Percentiles rank a stretch among this genome's conserved stretches.
These are phyloP conservation scores for Knoxdaviesia capensis DNA, from an alignment of 2,329 filamentous ascomycete species.

Conservation along the genomic window DNA sequence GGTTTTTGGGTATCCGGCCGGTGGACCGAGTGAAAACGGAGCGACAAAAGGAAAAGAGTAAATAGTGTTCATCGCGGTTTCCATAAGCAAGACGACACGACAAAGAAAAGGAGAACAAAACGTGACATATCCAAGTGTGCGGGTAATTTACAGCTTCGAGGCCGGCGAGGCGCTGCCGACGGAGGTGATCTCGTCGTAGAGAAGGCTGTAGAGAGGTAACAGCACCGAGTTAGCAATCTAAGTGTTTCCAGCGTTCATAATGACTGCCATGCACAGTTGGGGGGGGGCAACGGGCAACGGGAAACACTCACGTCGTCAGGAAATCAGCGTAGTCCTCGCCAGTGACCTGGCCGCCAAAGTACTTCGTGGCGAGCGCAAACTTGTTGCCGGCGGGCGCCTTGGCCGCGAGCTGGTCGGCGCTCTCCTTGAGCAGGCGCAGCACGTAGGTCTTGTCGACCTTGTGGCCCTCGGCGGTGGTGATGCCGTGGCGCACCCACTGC, in stretches of 20 bases:
- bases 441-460: slow-evolving; percentile 85
- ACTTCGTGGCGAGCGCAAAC: slow-evolving; percentile 74
- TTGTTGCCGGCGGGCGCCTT: slow-evolving; percentile 79
- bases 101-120: background rate
- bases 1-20: background rate
- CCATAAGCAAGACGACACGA: background rate
- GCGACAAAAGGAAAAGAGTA: background rate
- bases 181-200: slow-evolving; percentile 77
- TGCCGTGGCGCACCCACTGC: slow-evolving; percentile 70
- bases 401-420: slow-evolving; percentile 51
- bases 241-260: background rate
- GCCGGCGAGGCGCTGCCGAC: slow-evolving; percentile 39
- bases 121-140: background rate
- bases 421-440: slow-evolving; percentile 69
- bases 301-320: slow-evolving; percentile 49
- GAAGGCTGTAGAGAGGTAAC: slow-evolving; percentile 28
- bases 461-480: slow-evolving; percentile 72
- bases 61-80: background rate
- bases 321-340: slow-evolving; percentile 97
- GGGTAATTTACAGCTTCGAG: slow-evolving; percentile 37
- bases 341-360: slow-evolving; percentile 82
- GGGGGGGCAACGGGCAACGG: background rate
- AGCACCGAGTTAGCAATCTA: slow-evolving; percentile 5
- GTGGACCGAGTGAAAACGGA: background rate
- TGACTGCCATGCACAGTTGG: slow-evolving; percentile 2